phyloP scores from a whole-genome alignment of 352 stramenopile genomes.

The Pythium guiyangense region DNA sequence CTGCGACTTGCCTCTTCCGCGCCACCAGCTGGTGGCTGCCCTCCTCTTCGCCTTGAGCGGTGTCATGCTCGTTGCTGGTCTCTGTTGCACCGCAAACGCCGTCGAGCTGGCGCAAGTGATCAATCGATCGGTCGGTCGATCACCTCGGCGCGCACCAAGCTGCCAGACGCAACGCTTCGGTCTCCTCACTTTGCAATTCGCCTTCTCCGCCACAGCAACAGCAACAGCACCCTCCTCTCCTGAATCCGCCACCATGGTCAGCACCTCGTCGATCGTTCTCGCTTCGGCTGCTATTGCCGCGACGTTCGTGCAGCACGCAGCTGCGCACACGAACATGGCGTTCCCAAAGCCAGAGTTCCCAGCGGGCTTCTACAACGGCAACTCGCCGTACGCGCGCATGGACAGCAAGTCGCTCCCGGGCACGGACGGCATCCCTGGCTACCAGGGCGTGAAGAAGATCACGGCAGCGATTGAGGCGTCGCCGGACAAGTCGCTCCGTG shows the following conservation, averaged over 20 bases:
- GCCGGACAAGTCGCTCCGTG: conserved; percentile 7
- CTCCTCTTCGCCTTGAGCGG: too few relatives aligned
- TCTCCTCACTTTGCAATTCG: too few relatives aligned
- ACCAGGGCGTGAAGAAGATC: conserved; percentile 9
- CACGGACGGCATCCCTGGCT: conserved; percentile 3
- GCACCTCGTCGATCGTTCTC: conserved; percentile 9
- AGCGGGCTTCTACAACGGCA: conserved; percentile 10
- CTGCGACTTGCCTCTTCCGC: too few relatives aligned
- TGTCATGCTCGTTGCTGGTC: too few relatives aligned
- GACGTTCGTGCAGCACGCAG: conserved; percentile 5
- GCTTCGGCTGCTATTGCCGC: conserved; percentile 5
- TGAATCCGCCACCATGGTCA: conserved; percentile 9
- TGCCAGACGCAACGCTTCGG: too few relatives aligned
- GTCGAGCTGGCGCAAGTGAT: too few relatives aligned
- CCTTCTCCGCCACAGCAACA: neutral
- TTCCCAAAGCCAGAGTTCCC: conserved; percentile 2
- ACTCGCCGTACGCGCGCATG: conserved; percentile 13
- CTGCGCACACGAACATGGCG: conserved; percentile 18
- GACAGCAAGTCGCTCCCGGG: conserved; percentile 13
- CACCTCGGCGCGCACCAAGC: too few relatives aligned
- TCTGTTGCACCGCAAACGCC: too few relatives aligned
- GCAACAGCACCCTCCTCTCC: neutral
- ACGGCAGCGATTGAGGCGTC: conserved; percentile 4
- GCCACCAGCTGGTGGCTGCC: too few relatives aligned
- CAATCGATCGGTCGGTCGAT: too few relatives aligned